Percentiles rank a stretch among this genome's conserved stretches.
These are phyloP conservation scores for Tieghemiomyces parasiticus DNA, from an alignment of 192 early-diverging fungal species.

Conservation along the genomic window DNA sequence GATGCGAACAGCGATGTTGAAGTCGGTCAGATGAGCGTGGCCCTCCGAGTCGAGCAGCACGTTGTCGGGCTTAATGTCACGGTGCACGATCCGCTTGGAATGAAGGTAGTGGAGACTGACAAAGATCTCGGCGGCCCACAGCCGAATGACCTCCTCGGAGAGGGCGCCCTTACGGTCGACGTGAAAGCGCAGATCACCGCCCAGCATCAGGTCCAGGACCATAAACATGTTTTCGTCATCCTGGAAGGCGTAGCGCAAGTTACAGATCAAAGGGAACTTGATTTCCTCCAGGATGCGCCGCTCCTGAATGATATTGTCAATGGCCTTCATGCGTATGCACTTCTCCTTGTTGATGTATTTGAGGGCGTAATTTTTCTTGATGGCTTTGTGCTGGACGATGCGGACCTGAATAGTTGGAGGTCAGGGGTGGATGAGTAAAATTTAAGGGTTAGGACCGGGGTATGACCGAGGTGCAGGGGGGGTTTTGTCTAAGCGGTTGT, in stretches of 20 bases:
- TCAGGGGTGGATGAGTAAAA: background rate
- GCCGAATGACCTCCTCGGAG: slow-evolving; percentile 47
- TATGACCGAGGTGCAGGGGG: background rate
- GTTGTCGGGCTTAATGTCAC: slow-evolving; percentile 82
- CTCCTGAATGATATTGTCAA: slow-evolving; percentile 72
- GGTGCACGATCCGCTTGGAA: slow-evolving; percentile 48
- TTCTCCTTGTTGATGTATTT: slow-evolving; percentile 81
- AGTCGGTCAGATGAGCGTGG: slow-evolving; percentile 71
- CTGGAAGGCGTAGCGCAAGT: slow-evolving; percentile 78
- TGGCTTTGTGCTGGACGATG: slow-evolving; percentile 59
- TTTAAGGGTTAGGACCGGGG: background rate
- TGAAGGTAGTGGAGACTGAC: slow-evolving; percentile 57
- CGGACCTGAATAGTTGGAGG: slow-evolving; percentile 37
- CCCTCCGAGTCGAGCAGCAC: slow-evolving; percentile 60
- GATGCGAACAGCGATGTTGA: slow-evolving; percentile 71
- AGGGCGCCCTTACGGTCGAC: slow-evolving; percentile 47
- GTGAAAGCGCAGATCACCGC: slow-evolving; percentile 74
- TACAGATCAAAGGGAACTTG: slow-evolving; percentile 35
- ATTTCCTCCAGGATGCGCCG: slow-evolving; percentile 61
- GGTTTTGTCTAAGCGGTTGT: background rate
- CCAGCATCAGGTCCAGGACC: slow-evolving; percentile 81
- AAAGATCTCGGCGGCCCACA: slow-evolving; percentile 56
- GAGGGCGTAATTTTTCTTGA: slow-evolving; percentile 51
- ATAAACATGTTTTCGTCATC: slow-evolving; percentile 81
- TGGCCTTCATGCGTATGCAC: slow-evolving; percentile 71